Conservation (phyloP, 2,329 filamentous ascomycete genomes). For the Penicillium rolfsii region DNA sequence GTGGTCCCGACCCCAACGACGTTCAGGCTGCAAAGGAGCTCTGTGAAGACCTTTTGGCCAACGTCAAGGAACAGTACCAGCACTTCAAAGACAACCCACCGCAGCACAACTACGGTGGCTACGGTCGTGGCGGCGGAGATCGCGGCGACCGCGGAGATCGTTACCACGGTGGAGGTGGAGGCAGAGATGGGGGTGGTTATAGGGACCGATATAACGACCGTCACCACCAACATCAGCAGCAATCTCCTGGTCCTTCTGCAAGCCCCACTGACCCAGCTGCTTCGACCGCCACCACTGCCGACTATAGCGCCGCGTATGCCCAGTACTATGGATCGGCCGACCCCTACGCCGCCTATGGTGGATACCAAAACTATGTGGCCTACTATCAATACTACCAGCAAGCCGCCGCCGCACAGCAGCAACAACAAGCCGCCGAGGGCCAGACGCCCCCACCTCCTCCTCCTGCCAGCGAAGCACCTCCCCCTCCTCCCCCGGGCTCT, state of each 20-base stretch:
- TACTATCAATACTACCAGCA: conserved; percentile 74
- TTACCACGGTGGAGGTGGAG: conserved; percentile 36
- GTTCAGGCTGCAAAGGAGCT: conserved; percentile 86
- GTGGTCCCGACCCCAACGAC: conserved; percentile 83
- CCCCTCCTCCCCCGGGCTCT: conserved; percentile 66
- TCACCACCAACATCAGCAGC: conserved; percentile 42
- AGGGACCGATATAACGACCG: conserved; percentile 40
- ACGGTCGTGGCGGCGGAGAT: conserved; percentile 39
- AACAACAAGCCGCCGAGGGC: conserved; percentile 47
- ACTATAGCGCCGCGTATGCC: conserved; percentile 79
- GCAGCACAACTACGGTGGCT: conserved; percentile 63
- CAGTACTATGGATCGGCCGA: conserved; percentile 78
- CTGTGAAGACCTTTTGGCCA: conserved; percentile 82
- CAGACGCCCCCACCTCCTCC: conserved; percentile 57
- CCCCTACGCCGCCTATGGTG: conserved; percentile 88
- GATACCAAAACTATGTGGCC: conserved; percentile 72
- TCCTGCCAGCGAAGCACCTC: conserved; percentile 54
- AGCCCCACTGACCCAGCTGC: conserved; percentile 50
- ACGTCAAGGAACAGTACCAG: conserved; percentile 88
- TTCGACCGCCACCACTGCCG: conserved; percentile 43
- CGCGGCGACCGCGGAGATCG: conserved; percentile 36
- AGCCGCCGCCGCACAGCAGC: conserved; percentile 54
- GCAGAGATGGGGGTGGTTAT: conserved; percentile 41
- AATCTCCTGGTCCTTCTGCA: conserved; percentile 50
- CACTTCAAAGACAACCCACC: conserved; percentile 83